Percentiles rank a stretch among this genome's conserved stretches.
These are phyloP conservation scores for Malania oleifera DNA, from an alignment of 164 flowering plant genomes.

Conservation along the genomic window DNA sequence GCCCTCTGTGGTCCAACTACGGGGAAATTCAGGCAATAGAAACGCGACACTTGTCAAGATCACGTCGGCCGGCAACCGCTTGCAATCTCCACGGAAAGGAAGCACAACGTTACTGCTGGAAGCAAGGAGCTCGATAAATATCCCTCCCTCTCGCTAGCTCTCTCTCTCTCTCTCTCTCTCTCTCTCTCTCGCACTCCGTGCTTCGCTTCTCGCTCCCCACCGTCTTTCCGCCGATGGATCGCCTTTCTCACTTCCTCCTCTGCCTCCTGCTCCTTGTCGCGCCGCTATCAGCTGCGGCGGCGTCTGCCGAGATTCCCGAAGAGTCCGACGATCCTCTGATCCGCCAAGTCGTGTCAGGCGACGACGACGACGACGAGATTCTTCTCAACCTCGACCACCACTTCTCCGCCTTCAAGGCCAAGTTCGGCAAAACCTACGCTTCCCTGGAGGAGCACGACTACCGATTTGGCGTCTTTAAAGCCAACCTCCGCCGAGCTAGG, in stretches of 20 bases:
- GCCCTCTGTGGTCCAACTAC: too few relatives aligned
- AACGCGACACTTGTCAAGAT: neutral
- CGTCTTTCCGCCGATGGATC: slow-evolving; percentile 14
- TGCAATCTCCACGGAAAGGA: too few relatives aligned
- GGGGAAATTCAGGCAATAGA: neutral
- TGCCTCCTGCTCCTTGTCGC: slow-evolving; percentile 13
- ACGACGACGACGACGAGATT: slow-evolving; percentile 23
- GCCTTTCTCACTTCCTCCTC: slow-evolving; percentile 14
- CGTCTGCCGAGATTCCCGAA: slow-evolving; percentile 6
- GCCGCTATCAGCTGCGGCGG: slow-evolving; percentile 5
- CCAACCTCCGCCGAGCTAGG: slow-evolving; percentile 70
- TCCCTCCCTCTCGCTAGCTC: too few relatives aligned
- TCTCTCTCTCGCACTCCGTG: too few relatives aligned
- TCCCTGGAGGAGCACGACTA: slow-evolving; percentile 70
- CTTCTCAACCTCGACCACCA: slow-evolving; percentile 58
- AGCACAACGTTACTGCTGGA: too few relatives aligned
- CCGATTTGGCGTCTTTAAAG: slow-evolving; percentile 64
- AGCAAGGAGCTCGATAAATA: too few relatives aligned
- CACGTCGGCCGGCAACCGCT: too few relatives aligned
- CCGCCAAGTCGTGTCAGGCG: slow-evolving; percentile 45
- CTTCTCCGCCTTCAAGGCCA: slow-evolving; percentile 54
- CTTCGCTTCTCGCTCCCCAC: too few relatives aligned
- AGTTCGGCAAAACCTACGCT: slow-evolving; percentile 56
- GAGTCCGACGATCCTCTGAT: slow-evolving; percentile 36
- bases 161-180: too few relatives aligned